These are phyloP conservation scores for Scutellaria barbata DNA, from an alignment of 257 asterid species.

Conservation along the genomic window DNA sequence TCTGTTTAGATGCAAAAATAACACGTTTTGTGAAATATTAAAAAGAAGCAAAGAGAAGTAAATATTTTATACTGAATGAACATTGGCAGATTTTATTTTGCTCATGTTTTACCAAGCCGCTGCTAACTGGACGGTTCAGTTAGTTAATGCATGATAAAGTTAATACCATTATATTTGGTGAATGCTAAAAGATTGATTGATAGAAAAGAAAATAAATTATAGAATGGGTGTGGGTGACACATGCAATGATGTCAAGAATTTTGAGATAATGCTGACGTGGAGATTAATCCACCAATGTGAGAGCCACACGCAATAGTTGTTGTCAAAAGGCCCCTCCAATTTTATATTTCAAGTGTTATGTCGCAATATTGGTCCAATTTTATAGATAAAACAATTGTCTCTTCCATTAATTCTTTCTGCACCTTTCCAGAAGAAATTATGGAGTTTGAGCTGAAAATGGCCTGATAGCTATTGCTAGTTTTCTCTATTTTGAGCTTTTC, in stretches of 20 bases:
- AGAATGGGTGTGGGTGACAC: slow-evolving; percentile 18
- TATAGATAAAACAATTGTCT: slow-evolving; percentile 1
- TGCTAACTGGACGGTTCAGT: not conserved
- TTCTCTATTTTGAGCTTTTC: not conserved
- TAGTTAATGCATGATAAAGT: too few species aligned
- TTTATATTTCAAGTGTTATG: not conserved
- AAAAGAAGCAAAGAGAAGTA: too few species aligned
- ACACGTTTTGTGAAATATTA: too few species aligned
- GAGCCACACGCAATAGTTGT: slow-evolving; percentile 25
- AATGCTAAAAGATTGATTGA: not conserved
- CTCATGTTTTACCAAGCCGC: not conserved
- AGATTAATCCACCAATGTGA: slow-evolving; percentile 26
- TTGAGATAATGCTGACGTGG: slow-evolving; percentile 28
- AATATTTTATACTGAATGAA: too few species aligned
- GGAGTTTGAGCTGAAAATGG: slow-evolving; percentile 28
- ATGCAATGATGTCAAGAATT: slow-evolving; percentile 41
- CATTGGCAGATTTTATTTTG: too few species aligned
- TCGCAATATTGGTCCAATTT: slow-evolving; percentile 27
- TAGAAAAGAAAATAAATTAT: not conserved
- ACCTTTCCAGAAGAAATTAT: not conserved
- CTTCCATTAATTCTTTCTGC: slow-evolving; percentile 9
- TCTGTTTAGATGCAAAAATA: too few species aligned
- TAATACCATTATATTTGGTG: too few species aligned
- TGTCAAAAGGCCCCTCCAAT: slow-evolving; percentile 27
- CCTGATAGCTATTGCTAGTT: slow-evolving; percentile 12